Evolutionary conservation across 192 early-diverging fungal species (phyloP), one percentile per base, ranked within the genome.

Genomic region (Thoreauomyces humboldtii): DNA sequence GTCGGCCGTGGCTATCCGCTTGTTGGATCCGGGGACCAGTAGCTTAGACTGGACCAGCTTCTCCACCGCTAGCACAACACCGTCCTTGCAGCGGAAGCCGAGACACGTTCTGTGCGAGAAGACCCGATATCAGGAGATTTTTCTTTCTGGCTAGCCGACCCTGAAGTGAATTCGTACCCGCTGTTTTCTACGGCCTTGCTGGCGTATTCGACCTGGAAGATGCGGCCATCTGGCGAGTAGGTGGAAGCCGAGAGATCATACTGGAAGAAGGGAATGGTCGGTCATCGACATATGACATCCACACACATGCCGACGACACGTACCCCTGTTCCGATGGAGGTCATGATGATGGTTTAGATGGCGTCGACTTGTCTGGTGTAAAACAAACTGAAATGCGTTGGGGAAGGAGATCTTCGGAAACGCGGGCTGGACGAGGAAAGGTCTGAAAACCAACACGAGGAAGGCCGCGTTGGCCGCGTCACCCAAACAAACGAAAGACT

Each of bases 131-230:
- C 9, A 41, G 38, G 11, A 41, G n/a, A n/a, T n/a, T n/a, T n/a
- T n/a, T n/a, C n/a, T n/a, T n/a, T n/a, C n/a, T n/a, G n/a, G n/a
- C n/a, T 41, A n/a, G 38, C 38, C 38, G 38, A 41, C 38, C 9
- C n/a, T 41, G 38, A n/a, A 41, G 38, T 9, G 38, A 41, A 12
- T n/a, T 41, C 33, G 21, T 80, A 94, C 91, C 96, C 95, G 76
- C 92, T 93, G 84, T 98, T 97, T 67, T 99, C 95, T 11, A 98
- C 95, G 36, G 97, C 95, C 75, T 98, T 98, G 61, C 83, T 74
- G 33, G 97, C 97, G 71, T 99, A 99, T 81, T 99, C 97, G 36
- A 98, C 91, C 79, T 99, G 97, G 81, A 97, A 99, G 62, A 99
- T 89, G 55, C 96, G 88, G 56, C 97, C 97, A 77, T 99, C 97